Percentiles rank a stretch among this genome's conserved stretches.
Evolutionary conservation across 2,329 filamentous ascomycete genomes (phyloP).

Genomic region (Trichothecium sympodiale): DNA sequence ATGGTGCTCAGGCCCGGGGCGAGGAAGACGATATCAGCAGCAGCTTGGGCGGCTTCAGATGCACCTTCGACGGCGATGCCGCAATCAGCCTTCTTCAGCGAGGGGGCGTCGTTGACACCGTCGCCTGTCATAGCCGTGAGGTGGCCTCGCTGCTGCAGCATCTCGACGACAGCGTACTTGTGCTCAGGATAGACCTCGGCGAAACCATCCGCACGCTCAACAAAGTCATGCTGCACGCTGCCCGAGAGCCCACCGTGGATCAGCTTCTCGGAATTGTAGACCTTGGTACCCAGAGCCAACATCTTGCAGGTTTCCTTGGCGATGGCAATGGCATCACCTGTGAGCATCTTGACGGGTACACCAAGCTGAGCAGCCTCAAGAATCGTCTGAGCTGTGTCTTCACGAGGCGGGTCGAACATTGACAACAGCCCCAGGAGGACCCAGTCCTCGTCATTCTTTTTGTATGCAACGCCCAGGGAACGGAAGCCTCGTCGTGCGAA

Average conservation of each 20-base stretch:
- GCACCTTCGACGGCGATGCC: slow-evolving; percentile 65
- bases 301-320: slow-evolving; percentile 77
- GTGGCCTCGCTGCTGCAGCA: slow-evolving; percentile 63
- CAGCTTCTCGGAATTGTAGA: slow-evolving; percentile 70
- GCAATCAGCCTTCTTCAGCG: slow-evolving; percentile 63
- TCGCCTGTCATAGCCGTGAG: slow-evolving; percentile 69
- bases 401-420: slow-evolving; percentile 71
- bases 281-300: slow-evolving; percentile 68
- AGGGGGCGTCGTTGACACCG: slow-evolving; percentile 65
- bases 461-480: slow-evolving; percentile 67
- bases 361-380: slow-evolving; percentile 65
- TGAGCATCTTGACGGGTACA: slow-evolving; percentile 73
- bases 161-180: slow-evolving; percentile 66
- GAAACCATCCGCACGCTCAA: slow-evolving; percentile 64
- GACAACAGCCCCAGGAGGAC: slow-evolving; percentile 65
- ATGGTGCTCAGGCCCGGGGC: slow-evolving; percentile 62
- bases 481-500: slow-evolving; percentile 73
- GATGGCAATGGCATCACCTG: slow-evolving; percentile 69
- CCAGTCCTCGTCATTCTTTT: slow-evolving; percentile 67
- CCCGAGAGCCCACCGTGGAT: slow-evolving; percentile 66
- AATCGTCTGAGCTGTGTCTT: slow-evolving; percentile 70
- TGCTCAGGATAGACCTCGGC: slow-evolving; percentile 67
- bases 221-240: slow-evolving; percentile 63
- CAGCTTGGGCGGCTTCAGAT: slow-evolving; percentile 61
- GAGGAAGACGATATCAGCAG: slow-evolving; percentile 65